Base-by-base conservation (phyloP, 1,139 yeast genomes). In the Yamadazyma membranifaciens region DNA sequence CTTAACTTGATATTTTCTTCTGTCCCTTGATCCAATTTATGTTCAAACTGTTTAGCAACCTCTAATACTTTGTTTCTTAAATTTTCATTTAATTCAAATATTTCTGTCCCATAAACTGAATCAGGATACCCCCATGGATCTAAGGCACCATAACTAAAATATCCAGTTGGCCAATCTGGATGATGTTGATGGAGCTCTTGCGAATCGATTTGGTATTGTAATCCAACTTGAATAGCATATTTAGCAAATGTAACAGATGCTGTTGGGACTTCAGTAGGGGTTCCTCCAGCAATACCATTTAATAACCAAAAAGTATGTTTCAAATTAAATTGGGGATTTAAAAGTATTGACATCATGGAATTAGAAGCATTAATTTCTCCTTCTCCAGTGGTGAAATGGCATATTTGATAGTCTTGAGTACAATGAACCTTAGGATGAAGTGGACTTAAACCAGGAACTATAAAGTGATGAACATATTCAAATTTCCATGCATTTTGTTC, bases 221-320 rank as follows among this genome's bases (percentile, higher is more conserved):
- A 67, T 16, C 73, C 83, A 39, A 76, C 83, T 54, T 80, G 85
- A 34, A 81, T 76, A 10, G 86, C 83, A 55, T 67, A 81, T 50
- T 74, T 76, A 34, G 85, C 75, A 54, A 79, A 80, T 1, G 83
- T 75, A 33, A 75, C 86, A 20, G 81, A 73, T 30, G 85, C 87
- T 44, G 68, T 45, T 28, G 75, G 67, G 29, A 71, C 67, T 44
- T 60, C 54, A 17, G 59, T 47, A 15, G 87, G 87, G 45, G 75
- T 77, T 45, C 81, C 80, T 45, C 86, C 87, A 17, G 81, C 86
- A 54, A 81, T 81, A 53, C 87, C 87, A 30, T 83, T 81, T 48
- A 80, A 65, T 51, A 81, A 53, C 66, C 79, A 81, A 62, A 80
- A 81, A 29, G 86, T 79, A 50, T 74, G 69, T 29, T 79, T 55